A percentile compares a stretch with the other conserved stretches of the same genome.
phyloP scores from a whole-genome alignment of 1,284 basidiomycete genomes.

The Boletus smithii region DNA sequence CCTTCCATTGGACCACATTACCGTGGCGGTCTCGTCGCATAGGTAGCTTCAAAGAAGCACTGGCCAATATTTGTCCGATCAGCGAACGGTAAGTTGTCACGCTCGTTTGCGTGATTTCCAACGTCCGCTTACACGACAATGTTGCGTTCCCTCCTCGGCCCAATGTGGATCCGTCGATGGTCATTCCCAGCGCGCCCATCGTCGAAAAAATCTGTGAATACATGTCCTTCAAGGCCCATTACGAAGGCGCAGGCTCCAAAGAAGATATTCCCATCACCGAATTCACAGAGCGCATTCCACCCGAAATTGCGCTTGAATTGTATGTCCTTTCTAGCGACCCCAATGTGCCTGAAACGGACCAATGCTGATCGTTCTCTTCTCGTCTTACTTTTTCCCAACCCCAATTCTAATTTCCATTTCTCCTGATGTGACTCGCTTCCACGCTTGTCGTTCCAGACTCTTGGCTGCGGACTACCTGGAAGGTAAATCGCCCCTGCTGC shows the following conservation, averaged over 20 bases:
- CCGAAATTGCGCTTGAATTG: constrained; percentile 82
- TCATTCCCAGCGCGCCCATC: constrained; percentile 51
- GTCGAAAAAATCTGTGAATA: constrained; percentile 83
- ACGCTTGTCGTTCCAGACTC: constrained; percentile 42
- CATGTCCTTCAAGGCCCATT: constrained; percentile 72
- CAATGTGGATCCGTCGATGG: neutral
- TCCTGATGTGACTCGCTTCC: constrained; percentile 4
- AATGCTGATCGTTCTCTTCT: constrained; percentile 12
- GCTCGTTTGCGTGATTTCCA: neutral
- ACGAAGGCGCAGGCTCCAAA: constrained; percentile 54
- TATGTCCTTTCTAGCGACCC: constrained; percentile 40
- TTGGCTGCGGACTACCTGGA: constrained; percentile 75
- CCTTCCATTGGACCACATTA: constrained; percentile 14
- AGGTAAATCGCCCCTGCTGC: constrained; percentile 37
- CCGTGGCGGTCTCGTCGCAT: constrained; percentile 1
- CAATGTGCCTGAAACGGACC: neutral
- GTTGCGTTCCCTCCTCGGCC: neutral
- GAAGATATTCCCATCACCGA: constrained; percentile 71
- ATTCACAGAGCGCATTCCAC: constrained; percentile 71
- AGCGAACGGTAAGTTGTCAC: constrained; percentile 42
- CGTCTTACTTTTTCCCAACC: constrained; percentile 39
- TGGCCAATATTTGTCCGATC: constrained; percentile 45
- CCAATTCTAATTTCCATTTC: constrained; percentile 24
- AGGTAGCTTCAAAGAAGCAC: constrained; percentile 53
- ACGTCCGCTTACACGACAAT: constrained; percentile 3